Base-by-base conservation (phyloP, 345 rosid genomes). In the Euphorbia pulcherrima region DNA sequence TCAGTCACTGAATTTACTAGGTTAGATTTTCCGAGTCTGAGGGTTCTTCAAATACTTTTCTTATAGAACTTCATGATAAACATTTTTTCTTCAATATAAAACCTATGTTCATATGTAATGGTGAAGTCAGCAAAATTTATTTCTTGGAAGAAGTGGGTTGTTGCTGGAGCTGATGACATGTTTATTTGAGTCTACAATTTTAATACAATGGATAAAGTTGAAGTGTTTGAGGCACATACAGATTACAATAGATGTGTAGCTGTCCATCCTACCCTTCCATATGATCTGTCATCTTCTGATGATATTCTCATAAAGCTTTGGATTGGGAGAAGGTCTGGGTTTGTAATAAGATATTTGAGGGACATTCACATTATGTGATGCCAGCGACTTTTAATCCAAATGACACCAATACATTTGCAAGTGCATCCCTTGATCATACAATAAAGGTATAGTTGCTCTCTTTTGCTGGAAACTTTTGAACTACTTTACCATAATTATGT, bases 251-350 rank as follows among this genome's bases (percentile, higher is more conserved):
- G 99, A 75, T 88, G 97, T 51, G 87, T 95, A 75, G 87, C 96
- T 50, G 92, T 92, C 73, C 99, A 95, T 79, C 99, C 97, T 56
- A 88, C 87, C 9, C 89, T 86, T 72, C 97, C 99, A 5, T 90
- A 84, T 72, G 90, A 92, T 80, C 71, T 95, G 77, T 92, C 99
- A 55, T 82, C 97, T 39, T 95, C 99, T 28, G 99, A 95, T 87
- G 99, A 95, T 81, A 95, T 88, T 93, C 97, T 89, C 74, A 88
- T 95, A 61, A 95, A 95, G 81, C 92, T 95, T 70, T 95, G 99
- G 97, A 95, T 73, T 95, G 99, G 99, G 99, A 95, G 76, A 92
- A 92, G 78, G 92, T 88, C 69, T 95, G 99, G 99, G 82, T 79
- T 27, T 92, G 97, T 72, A 83, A 93, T 73, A 93, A 87, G 71